These are phyloP conservation scores for Saturnispora besseyi DNA, from an alignment of 805 yeast species.

Conservation along the genomic window DNA sequence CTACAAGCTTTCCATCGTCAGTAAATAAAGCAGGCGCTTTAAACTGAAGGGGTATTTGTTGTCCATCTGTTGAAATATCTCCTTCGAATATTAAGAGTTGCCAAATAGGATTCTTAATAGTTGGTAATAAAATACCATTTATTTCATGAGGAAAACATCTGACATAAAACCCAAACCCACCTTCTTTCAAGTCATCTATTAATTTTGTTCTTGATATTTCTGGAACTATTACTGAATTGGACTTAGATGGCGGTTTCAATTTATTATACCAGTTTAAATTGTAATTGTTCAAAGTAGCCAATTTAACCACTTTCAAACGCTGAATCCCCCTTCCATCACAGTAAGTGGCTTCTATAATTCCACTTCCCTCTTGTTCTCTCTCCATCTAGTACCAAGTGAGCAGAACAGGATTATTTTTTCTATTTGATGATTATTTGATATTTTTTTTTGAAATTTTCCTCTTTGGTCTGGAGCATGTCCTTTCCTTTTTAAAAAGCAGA, in stretches of 20 bases:
- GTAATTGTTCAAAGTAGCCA: not conserved
- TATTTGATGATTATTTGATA: not conserved
- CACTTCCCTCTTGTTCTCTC: not conserved
- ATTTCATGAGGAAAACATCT: not conserved
- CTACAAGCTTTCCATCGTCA: not conserved
- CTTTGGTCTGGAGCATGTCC: not conserved
- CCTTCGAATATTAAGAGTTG: conserved; percentile 2
- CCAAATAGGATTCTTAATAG: conserved; percentile 4
- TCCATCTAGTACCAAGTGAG: not conserved
- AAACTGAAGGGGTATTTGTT: not conserved
- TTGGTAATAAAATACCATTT: conserved; percentile 3
- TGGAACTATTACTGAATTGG: conserved; percentile 1
- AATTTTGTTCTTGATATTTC: not conserved
- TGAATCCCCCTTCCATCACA: not conserved
- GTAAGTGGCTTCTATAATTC: not conserved
- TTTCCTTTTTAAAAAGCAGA: not conserved
- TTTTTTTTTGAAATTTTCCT: not conserved
- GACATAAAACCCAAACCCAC: conserved; percentile 6
- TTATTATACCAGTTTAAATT: not conserved
- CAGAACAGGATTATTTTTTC: too few relatives aligned
- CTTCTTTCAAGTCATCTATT: not conserved
- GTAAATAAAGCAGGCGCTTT: not conserved
- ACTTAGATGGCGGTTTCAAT: not conserved
- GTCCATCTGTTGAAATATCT: not conserved
- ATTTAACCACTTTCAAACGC: not conserved